Evolutionary conservation across 306 rosid genomes (phyloP), one percentile per base, ranked within the genome.

Genomic region (Quillaja saponaria): DNA sequence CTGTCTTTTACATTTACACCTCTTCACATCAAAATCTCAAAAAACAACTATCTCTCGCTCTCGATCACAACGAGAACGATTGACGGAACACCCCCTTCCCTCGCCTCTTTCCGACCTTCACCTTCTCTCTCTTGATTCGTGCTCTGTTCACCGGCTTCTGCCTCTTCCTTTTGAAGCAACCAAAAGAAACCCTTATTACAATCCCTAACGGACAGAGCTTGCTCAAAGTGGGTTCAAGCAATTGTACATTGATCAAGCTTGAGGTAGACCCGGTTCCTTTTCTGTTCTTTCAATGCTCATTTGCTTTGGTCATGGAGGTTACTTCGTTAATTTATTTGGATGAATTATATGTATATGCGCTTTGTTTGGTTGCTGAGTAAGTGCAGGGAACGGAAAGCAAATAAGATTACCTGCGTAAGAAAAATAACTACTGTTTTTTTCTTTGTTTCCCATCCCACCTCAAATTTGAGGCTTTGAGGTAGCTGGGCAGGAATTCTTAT

Each of bases 141-240:
- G 14, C 52, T 66, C 20, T 39, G 15, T 44, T 59, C 69, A 44
- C 15, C 59, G 19, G 46, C 67, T 55, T 63, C 40, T 49, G 35
- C n/a, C 20, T 5, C 72, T 38, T n/a, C 31, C 16, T 40, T 58
- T 40, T 34, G n/a, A n/a, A n/a, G 56, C 46, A 19, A n/a, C 19
- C 20, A 11, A 33, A 5, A 41, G 49, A 45, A 9, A 14, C 55
- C 38, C 19, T 15, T 53, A 1, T 59, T 56, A 57, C 64, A 58
- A 80, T 64, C 74, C 86, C 82, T 77, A 74, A 68, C 72, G 48
- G 75, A 17, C 72, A 10, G 72, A 52, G 34, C 73, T 56, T 58
- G 49, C 78, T 56, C 25, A 2, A 18, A 53, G 59, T 34, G 46
- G 13, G 28, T 54, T 72, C 45, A 20, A 28, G 66, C 73, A 39